A percentile compares a stretch with the other conserved stretches of the same genome.
These are phyloP conservation scores for Olyra latifolia DNA, from an alignment of 176 grass and related monocot genomes.

Conservation along the genomic window DNA sequence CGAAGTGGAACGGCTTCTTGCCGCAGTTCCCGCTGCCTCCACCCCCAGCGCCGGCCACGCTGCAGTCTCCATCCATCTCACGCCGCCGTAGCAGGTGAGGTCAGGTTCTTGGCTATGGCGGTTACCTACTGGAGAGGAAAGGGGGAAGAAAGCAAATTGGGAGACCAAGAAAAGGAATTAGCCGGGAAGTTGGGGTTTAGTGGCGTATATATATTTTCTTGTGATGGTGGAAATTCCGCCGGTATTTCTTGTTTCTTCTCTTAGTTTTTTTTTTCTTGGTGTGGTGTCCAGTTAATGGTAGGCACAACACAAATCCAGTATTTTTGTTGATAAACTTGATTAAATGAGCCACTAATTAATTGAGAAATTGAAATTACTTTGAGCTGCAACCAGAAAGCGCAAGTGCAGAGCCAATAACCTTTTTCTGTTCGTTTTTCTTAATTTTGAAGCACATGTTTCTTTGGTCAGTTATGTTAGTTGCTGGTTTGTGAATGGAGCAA, in stretches of 20 bases:
- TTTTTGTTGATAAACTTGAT: not conserved
- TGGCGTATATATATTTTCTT: constrained; percentile 43
- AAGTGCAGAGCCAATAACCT: not conserved
- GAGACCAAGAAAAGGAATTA: constrained; percentile 38
- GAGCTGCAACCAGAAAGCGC: not conserved
- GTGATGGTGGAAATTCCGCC: not conserved
- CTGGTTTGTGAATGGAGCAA: not conserved
- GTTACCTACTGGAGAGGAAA: constrained; percentile 41
- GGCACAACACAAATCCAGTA: not conserved
- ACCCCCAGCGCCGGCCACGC: constrained; percentile 23
- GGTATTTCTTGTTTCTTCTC: not conserved
- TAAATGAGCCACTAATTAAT: not conserved
- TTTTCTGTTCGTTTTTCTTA: constrained; percentile 4
- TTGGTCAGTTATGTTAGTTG: constrained; percentile 28
- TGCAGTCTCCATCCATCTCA: constrained; percentile 43
- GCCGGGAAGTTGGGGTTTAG: constrained; percentile 9
- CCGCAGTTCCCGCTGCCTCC: constrained; percentile 21
- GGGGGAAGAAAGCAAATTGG: constrained; percentile 33
- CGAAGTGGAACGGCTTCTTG: constrained; percentile 64
- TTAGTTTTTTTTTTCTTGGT: constrained; percentile 14
- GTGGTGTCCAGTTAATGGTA: not conserved
- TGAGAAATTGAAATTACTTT: not conserved
- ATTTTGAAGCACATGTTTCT: constrained; percentile 14
- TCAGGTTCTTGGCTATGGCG: constrained; percentile 37
- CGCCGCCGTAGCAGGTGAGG: constrained; percentile 19